Percentiles rank a stretch among this genome's conserved stretches.
Conservation (phyloP, 768 basidiomycete genomes). For the Trametes cinnabarina region DNA sequence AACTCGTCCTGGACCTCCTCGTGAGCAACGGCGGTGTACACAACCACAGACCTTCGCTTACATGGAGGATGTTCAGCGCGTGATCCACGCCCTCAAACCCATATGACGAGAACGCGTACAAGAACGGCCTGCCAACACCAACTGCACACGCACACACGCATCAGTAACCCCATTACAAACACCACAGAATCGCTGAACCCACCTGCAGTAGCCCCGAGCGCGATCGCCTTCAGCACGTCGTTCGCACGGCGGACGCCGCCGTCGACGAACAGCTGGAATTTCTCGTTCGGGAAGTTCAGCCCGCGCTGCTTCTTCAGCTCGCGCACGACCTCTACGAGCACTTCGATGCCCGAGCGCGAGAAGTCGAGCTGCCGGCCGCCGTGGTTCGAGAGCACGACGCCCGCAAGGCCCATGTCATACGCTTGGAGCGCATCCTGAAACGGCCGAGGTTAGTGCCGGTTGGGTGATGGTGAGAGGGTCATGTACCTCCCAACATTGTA, state of each 20-base stretch:
- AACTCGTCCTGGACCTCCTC: conserved; percentile 77
- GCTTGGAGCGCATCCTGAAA: conserved; percentile 49
- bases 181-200: conserved; percentile 7
- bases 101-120: conserved; percentile 88
- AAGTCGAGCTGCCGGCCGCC: conserved; percentile 59
- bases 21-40: not conserved
- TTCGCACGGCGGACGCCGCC: conserved; percentile 93
- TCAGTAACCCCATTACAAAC: not conserved
- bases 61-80: conserved; percentile 75
- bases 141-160: conserved; percentile 39
- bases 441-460: not conserved
- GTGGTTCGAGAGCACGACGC: conserved; percentile 58
- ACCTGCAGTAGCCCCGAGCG: conserved; percentile 88
- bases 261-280: conserved; percentile 86
- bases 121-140: conserved; percentile 81
- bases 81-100: conserved; percentile 84
- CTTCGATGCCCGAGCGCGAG: conserved; percentile 38
- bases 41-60: conserved; percentile 32
- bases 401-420: conserved; percentile 43
- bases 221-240: conserved; percentile 85
- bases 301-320: conserved; percentile 66
- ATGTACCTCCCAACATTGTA: conserved; percentile 56
- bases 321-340: conserved; percentile 66
- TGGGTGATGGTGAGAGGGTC: not conserved
- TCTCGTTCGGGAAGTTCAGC: conserved; percentile 70